Evolutionary conservation across 2,329 filamentous ascomycete species (phyloP).

Genomic region (Dendryphion nanum): DNA sequence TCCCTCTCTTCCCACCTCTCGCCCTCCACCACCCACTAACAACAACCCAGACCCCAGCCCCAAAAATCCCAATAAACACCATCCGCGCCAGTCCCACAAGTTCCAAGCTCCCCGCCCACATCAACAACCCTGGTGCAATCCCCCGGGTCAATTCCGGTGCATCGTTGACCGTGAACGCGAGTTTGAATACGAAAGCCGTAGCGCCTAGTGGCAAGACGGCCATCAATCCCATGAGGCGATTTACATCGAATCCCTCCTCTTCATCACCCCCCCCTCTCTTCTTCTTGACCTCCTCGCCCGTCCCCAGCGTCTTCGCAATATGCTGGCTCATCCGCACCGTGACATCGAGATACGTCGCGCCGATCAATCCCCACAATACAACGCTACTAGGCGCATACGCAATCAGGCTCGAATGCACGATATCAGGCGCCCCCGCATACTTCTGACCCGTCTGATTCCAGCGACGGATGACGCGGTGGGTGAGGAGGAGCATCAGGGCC

Average conservation of each 20-base stretch:
- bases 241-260: constrained; percentile 21
- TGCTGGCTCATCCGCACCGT: constrained; percentile 45
- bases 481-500: constrained; percentile 53
- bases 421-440: constrained; percentile 84
- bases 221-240: constrained; percentile 30
- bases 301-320: constrained; percentile 25
- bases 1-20: constrained; percentile 16
- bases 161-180: constrained; percentile 83
- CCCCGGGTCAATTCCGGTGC: constrained; percentile 69
- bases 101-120: constrained; percentile 44
- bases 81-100: constrained; percentile 30
- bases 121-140: constrained; percentile 43
- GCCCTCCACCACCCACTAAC: constrained; percentile 27
- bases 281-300: constrained; percentile 16
- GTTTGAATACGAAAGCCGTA: constrained; percentile 77
- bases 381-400: constrained; percentile 49
- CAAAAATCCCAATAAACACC: constrained; percentile 38
- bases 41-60: constrained; percentile 28
- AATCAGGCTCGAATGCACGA: constrained; percentile 61
- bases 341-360: constrained; percentile 65
- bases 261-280: constrained; percentile 12
- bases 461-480: constrained; percentile 66
- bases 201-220: constrained; percentile 44
- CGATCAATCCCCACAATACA: constrained; percentile 72
- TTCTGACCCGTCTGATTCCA: constrained; percentile 99